Base-by-base conservation (phyloP, 306 rosid genomes). In the Calophaca sinica region DNA sequence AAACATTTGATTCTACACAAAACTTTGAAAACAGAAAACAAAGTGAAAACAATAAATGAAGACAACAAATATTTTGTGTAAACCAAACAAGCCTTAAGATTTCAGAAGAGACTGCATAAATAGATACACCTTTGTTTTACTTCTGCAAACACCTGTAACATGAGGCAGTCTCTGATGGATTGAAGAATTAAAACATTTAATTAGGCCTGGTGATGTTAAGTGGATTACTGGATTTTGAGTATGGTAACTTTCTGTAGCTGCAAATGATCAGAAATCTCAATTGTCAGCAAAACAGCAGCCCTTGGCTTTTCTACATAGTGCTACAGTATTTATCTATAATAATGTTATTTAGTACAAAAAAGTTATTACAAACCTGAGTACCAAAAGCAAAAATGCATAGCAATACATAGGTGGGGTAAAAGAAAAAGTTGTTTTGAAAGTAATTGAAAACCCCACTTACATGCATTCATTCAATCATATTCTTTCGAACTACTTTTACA, bases 51-150 rank as follows among this genome's bases (percentile, higher is more conserved):
- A n/a, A n/a, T n/a, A n/a, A n/a, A n/a, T n/a, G n/a, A n/a, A n/a
- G n/a, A n/a, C n/a, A n/a, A n/a, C n/a, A n/a, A n/a, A n/a, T n/a
- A n/a, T n/a, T n/a, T n/a, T n/a, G n/a, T n/a, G n/a, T n/a, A n/a
- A n/a, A n/a, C n/a, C 50, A 53, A 14, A 53, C 3, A 15, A 1
- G 32, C 20, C 32, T 0, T 53, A 10, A 55, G 31, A 71, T 53
- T 39, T 71, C 9, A 45, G 20, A 61, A 11, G 8, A 57, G 46
- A 38, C n/a, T 62, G 11, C 41, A 74, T 32, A 32, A 4, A 4
- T 50, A 48, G 3, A 1, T 20, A 15, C 74, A 86, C 91, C 94
- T 85, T 87, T 13, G 75, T 78, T 35, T 31, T 46, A 20, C 83
- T 46, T 73, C 82, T 79, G 69, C 58, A 12, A 7, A 20, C 59